phyloP scores from a whole-genome alignment of 805 yeast species.

The Blastobotrys robertii region DNA sequence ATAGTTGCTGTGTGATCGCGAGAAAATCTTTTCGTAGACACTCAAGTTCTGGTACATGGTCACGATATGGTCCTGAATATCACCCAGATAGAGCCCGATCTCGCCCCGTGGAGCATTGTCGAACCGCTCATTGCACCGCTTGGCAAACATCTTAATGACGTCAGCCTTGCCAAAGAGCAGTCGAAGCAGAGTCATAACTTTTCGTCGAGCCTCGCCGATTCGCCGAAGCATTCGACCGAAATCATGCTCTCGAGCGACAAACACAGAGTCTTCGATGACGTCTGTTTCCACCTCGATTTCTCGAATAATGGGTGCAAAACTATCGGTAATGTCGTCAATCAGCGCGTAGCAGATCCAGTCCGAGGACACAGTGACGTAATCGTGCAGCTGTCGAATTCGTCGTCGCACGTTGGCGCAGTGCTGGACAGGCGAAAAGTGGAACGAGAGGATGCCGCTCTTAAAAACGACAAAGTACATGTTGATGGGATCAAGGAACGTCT shows the following conservation, averaged over 20 bases:
- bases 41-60: slow-evolving; percentile 89
- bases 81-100: slow-evolving; percentile 85
- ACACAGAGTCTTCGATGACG: slow-evolving; percentile 70
- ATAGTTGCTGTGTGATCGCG: slow-evolving; percentile 85
- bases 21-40: slow-evolving; percentile 86
- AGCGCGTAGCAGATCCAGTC: slow-evolving; percentile 62
- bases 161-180: slow-evolving; percentile 89
- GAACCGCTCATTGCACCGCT: slow-evolving; percentile 76
- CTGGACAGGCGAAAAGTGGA: slow-evolving; percentile 48
- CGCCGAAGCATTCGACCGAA: slow-evolving; percentile 64
- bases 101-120: slow-evolving; percentile 66
- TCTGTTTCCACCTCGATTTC: slow-evolving; percentile 55
- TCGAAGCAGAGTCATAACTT: slow-evolving; percentile 88
- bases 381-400: slow-evolving; percentile 53
- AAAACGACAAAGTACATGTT: slow-evolving; percentile 53
- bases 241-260: slow-evolving; percentile 65
- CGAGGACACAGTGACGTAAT: slow-evolving; percentile 48
- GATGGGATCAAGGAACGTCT: slow-evolving; percentile 64
- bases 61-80: slow-evolving; percentile 92
- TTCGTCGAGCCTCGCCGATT: slow-evolving; percentile 83
- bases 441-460: slow-evolving; percentile 48
- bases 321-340: slow-evolving; percentile 57
- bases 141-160: slow-evolving; percentile 91
- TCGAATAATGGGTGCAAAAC: slow-evolving; percentile 51
- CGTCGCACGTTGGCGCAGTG: slow-evolving; percentile 55